Evolutionary conservation across 2,329 filamentous ascomycete genomes (phyloP).

Genomic region (Ramichloridium luteum): DNA sequence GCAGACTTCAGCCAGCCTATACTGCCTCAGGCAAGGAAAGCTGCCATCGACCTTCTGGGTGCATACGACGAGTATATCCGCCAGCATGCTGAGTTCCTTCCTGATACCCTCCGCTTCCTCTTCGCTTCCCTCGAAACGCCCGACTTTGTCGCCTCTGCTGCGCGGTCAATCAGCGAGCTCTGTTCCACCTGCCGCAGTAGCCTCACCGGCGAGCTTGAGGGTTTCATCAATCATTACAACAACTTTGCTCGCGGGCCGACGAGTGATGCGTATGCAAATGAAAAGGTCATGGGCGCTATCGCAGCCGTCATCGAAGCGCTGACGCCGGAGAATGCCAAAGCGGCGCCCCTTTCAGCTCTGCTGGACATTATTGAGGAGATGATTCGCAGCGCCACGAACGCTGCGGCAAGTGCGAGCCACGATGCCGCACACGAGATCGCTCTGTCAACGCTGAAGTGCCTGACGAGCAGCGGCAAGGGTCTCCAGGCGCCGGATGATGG

Average conservation of each 20-base stretch:
- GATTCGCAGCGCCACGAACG: conserved; percentile 32
- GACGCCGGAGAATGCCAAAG: conserved; percentile 43
- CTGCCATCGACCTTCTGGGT: conserved; percentile 58
- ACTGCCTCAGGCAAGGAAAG: conserved; percentile 52
- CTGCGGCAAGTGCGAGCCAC: conserved; percentile 23
- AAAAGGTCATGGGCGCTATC: conserved; percentile 62
- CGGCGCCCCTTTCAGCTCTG: conserved; percentile 45
- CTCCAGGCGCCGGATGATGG: conserved; percentile 56
- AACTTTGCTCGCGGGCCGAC: conserved; percentile 47
- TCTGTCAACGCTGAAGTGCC: conserved; percentile 50
- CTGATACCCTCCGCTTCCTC: conserved; percentile 59
- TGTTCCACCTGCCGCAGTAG: conserved; percentile 63
- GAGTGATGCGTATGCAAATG: conserved; percentile 57
- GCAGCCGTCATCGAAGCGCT: conserved; percentile 65
- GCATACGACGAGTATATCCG: conserved; percentile 68
- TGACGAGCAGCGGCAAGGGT: conserved; percentile 59
- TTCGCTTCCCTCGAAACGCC: conserved; percentile 55
- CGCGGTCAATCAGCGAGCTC: conserved; percentile 60
- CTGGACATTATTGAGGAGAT: conserved; percentile 52
- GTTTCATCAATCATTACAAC: conserved; percentile 61
- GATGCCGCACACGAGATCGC: conserved; percentile 34
- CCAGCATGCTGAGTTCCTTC: conserved; percentile 53
- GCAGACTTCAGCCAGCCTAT: conserved; percentile 36
- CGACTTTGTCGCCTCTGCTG: conserved; percentile 51
- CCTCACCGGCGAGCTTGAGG: conserved; percentile 53